These are phyloP conservation scores for Aureobasidium vineae DNA, from an alignment of 2,329 filamentous ascomycete genomes.

Conservation along the genomic window DNA sequence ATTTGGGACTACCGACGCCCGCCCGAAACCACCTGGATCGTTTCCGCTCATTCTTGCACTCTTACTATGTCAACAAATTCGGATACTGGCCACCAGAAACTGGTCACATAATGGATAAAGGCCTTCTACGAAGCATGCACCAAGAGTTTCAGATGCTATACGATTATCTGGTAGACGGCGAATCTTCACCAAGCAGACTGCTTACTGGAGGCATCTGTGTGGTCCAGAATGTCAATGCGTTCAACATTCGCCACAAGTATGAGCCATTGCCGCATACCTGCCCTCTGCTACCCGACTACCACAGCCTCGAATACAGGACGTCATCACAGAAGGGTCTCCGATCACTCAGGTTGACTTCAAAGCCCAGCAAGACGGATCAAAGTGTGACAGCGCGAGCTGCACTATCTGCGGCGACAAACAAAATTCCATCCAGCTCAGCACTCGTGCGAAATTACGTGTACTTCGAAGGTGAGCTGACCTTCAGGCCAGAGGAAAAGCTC, in stretches of 20 bases:
- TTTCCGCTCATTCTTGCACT: slow-evolving; percentile 67
- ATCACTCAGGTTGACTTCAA: slow-evolving; percentile 40
- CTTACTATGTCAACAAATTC: slow-evolving; percentile 64
- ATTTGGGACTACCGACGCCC: slow-evolving; percentile 62
- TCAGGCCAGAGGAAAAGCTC: slow-evolving; percentile 59
- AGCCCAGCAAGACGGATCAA: slow-evolving; percentile 48
- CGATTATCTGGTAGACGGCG: slow-evolving; percentile 67
- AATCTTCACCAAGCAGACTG: slow-evolving; percentile 41
- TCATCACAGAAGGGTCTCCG: slow-evolving; percentile 39
- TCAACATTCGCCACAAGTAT: slow-evolving; percentile 63
- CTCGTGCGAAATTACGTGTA: slow-evolving; percentile 67
- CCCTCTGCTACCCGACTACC: slow-evolving; percentile 61
- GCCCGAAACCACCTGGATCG: slow-evolving; percentile 67
- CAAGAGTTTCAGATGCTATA: slow-evolving; percentile 70
- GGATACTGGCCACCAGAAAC: slow-evolving; percentile 68
- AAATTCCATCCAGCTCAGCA: slow-evolving; percentile 41
- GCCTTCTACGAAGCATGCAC: slow-evolving; percentile 61
- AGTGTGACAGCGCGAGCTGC: slow-evolving; percentile 55
- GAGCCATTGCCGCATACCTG: slow-evolving; percentile 62
- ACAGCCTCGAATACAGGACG: slow-evolving; percentile 31
- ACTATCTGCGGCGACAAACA: slow-evolving; percentile 52
- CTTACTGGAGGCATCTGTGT: slow-evolving; percentile 64
- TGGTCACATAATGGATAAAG: slow-evolving; percentile 55
- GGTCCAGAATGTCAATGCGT: slow-evolving; percentile 64
- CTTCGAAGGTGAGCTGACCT: slow-evolving; percentile 64